Evolutionary conservation across 2,329 filamentous ascomycete species (phyloP), one percentile per base, ranked within the genome.

Genomic region (Hymenoscyphus linearis): DNA sequence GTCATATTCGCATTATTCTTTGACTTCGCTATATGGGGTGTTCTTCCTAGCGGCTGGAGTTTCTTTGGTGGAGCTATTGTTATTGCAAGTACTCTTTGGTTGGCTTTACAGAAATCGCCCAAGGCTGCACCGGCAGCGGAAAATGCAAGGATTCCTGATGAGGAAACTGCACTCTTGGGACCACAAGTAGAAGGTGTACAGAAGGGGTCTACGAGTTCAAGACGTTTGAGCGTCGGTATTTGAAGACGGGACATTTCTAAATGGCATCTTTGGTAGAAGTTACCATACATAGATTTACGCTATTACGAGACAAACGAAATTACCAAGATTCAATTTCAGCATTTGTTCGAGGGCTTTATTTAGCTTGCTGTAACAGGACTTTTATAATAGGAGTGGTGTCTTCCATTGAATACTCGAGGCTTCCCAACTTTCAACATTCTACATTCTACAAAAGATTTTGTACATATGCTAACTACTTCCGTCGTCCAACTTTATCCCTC

Each of bases 1-100:
- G 86, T 90, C 81, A 72, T 90, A 2, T 90, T 89, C 72, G 87
- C 87, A 0, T 47, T 71, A 14, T 37, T 53, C 0, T 69, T 72
- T 54, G 71, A 73, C 53, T 72, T 69, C 67, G 64, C 59, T 2
- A 69, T 73, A 25, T 73, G 70, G 70, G 67, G 70, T 9, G 68
- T 69, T 6, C 47, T 72, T 18, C 71, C 71, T 0, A 64, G 66
- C 6, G 55, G 13, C 9, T 72, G 68, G 70, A 71, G 69, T 62
- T 34, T 69, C 16, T 47, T 71, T 36, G 71, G 71, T 5, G 70
- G 70, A 2, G 57, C 53, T 3, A 69, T 72, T 55, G 67, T 73
- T 1, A 63, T 72, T 62, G 67, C 58, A 4, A 71, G 70, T 62
- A 71, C 71, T 2, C 56, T 72, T 16, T 72, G 70, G 69, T 66